These are phyloP conservation scores for Ophiocordyceps sinensis DNA, from an alignment of 2,329 filamentous ascomycete genomes.

Conservation along the genomic window DNA sequence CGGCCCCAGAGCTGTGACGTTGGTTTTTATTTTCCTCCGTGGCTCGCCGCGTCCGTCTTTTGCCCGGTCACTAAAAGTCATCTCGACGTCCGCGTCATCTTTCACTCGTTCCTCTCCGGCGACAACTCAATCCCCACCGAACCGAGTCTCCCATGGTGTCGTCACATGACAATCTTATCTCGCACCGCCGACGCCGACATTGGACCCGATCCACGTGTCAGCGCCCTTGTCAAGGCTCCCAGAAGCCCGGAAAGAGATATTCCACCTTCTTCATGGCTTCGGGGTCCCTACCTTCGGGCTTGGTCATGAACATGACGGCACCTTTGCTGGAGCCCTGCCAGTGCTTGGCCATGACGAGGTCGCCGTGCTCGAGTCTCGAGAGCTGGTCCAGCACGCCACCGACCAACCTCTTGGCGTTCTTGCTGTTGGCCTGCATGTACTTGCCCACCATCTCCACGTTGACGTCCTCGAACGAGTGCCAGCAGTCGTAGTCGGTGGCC, in stretches of 20 bases:
- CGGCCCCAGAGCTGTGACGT: no score
- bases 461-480: constrained; percentile 71
- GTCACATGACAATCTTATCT: no score
- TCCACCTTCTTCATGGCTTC: constrained; percentile 68
- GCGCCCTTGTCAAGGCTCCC: constrained; percentile 20
- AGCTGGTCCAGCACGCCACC: constrained; percentile 79
- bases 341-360: constrained; percentile 69
- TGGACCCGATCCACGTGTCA: no score
- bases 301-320: constrained; percentile 70
- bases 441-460: constrained; percentile 95
- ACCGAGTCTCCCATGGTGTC: no score
- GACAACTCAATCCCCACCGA: no score
- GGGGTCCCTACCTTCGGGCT: constrained; percentile 54
- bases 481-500: constrained; percentile 99
- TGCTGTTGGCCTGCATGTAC: constrained; percentile 85
- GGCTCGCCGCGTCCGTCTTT: no score
- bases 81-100: no score
- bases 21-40: no score
- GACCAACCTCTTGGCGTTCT: constrained; percentile 76
- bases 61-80: no score
- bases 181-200: no score
- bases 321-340: constrained; percentile 63
- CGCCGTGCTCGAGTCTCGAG: constrained; percentile 58
- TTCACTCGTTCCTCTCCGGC: no score
- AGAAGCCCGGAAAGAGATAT: constrained; percentile 81